Evolutionary conservation across 495 filamentous ascomycete species (phyloP).

Genomic region (Aspergillus homomorphus): DNA sequence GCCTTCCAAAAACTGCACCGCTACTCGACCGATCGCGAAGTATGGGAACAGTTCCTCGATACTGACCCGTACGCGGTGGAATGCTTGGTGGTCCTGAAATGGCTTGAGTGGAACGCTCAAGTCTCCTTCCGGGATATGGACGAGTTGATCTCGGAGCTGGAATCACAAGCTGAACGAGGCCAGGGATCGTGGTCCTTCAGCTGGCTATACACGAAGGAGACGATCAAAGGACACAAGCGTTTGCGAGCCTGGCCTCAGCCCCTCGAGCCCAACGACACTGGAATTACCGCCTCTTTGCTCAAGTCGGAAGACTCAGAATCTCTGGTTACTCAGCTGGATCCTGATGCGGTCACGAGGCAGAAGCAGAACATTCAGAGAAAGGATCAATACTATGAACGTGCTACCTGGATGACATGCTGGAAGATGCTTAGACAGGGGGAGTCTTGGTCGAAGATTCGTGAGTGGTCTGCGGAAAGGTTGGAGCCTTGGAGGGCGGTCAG

Average conservation of each 20-base stretch:
- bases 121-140: constrained; percentile 66
- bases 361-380: constrained; percentile 66
- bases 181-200: constrained; percentile 72
- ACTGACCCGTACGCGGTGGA: constrained; percentile 69
- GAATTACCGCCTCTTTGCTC: constrained; percentile 53
- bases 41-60: constrained; percentile 62
- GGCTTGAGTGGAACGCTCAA: constrained; percentile 73
- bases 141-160: constrained; percentile 66
- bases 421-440: constrained; percentile 81
- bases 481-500: constrained; percentile 79
- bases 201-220: constrained; percentile 87
- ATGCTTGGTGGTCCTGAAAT: constrained; percentile 72
- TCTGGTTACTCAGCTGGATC: constrained; percentile 87
- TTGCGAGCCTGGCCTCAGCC: constrained; percentile 61
- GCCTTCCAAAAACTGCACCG: constrained; percentile 48
- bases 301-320: constrained; percentile 57
- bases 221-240: constrained; percentile 86
- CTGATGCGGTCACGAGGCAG: constrained; percentile 82
- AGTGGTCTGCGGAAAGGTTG: constrained; percentile 74
- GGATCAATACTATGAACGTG: constrained; percentile 80
- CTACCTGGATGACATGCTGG: constrained; percentile 85
- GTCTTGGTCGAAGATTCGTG: constrained; percentile 65
- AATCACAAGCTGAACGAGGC: constrained; percentile 57
- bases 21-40: constrained; percentile 59
- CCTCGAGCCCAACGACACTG: constrained; percentile 57